These are phyloP conservation scores for Thalassiosira oceanica DNA, from an alignment of 352 stramenopile species.

Conservation along the genomic window DNA sequence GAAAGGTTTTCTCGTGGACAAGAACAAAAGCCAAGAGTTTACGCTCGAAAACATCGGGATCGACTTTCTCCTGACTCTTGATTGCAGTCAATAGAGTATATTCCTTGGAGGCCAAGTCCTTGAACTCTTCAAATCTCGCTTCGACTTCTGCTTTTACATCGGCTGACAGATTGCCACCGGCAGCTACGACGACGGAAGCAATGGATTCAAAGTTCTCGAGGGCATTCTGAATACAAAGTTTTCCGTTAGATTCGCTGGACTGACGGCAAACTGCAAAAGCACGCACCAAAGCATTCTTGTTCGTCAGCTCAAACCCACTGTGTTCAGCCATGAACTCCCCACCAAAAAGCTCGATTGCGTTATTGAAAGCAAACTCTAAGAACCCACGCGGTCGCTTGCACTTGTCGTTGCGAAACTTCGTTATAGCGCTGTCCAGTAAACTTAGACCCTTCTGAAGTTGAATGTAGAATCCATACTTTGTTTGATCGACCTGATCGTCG, in stretches of 20 bases:
- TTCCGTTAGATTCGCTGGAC: constrained; percentile 6
- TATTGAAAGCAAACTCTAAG: constrained; percentile 23
- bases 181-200: not conserved
- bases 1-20: no score
- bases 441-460: constrained; percentile 5
- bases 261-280: no score
- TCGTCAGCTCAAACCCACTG: constrained; percentile 18
- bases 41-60: constrained; percentile 1
- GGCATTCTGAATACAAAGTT: constrained; percentile 11
- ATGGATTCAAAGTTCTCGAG: constrained; percentile 1
- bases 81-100: constrained; percentile 6
- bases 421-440: constrained; percentile 2
- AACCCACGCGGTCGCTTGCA: constrained; percentile 14
- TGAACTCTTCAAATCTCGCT: constrained; percentile 8
- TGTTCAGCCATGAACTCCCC: constrained; percentile 12
- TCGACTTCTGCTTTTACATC: constrained; percentile 6
- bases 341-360: constrained; percentile 12
- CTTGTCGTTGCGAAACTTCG: not conserved
- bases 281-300: constrained; percentile 9
- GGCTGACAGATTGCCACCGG: not conserved
- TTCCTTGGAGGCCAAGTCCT: not conserved
- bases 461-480: constrained; percentile 7
- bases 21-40: constrained; percentile 3
- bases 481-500: constrained; percentile 1
- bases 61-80: constrained; percentile 9